Evolutionary conservation across 805 yeast species (phyloP), one percentile per base, ranked within the genome.

Genomic region (Ogataea dorogensis): DNA sequence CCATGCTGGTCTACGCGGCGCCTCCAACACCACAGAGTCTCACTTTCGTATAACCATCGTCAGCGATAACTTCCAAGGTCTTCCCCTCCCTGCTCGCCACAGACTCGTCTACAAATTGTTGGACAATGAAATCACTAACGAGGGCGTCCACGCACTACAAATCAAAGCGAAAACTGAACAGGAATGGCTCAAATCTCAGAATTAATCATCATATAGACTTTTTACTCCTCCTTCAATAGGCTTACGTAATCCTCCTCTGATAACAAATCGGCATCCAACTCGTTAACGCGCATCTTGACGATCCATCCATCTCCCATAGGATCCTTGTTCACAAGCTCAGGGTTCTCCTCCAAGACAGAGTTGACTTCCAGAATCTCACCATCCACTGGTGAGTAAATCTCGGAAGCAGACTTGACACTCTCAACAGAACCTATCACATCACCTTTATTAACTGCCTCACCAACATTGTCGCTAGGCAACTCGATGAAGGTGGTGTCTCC

Each of bases 401-500:
- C 98, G 47, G 86, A 76, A 17, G 98, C 97, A 30, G 89, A 77
- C 67, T 93, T 93, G 54, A 93, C 98, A 27, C 88, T 77, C 65
- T 93, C 98, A 25, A 93, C 94, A 20, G 95, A 84, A 5, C 97
- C 97, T 57, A 93, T 69, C 10, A 91, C 69, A 46, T 87, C 97
- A 33, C 95, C 94, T 31, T 72, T 71, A 25, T 81, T 85, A 11
- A 61, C 53, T 7, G 40, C 29, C 39, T 53, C 58, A 21, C 57
- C 58, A 17, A 59, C 35, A 22, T 41, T 44, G 30, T 57, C 60
- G 24, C 73, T 75, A 30, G 95, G 95, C 50, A 91, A 71, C 65
- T 93, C 98, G 42, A 89, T 82, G 59, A 73, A 93, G 4, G 98
- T 94, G 38, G 95, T 94, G 64, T 93, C 98, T 28, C 98, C 98